Evolutionary conservation across 495 filamentous ascomycete species (phyloP).

Genomic region (Rusavskia elegans): DNA sequence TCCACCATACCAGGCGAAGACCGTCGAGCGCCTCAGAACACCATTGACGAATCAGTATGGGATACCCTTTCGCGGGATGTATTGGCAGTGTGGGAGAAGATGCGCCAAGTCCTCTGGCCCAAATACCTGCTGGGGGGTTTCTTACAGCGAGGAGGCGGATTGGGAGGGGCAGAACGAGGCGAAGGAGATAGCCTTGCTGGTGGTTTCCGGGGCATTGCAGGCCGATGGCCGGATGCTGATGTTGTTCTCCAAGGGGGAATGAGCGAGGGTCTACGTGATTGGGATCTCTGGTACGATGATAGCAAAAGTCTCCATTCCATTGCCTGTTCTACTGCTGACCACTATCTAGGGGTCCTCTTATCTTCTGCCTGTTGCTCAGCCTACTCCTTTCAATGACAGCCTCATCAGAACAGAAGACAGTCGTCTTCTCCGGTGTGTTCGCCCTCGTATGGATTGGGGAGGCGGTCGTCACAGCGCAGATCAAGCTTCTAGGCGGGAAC

Average conservation of each 20-base stretch:
- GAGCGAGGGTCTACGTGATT: constrained; percentile 78
- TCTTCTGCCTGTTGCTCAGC: constrained; percentile 81
- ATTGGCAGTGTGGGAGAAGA: constrained; percentile 88
- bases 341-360: constrained; percentile 56
- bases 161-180: constrained; percentile 48
- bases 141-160: constrained; percentile 46
- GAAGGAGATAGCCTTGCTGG: constrained; percentile 44
- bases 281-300: constrained; percentile 71
- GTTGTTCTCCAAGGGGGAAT: constrained; percentile 61
- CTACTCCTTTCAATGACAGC: constrained; percentile 70
- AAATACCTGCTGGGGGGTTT: constrained; percentile 76
- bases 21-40: constrained; percentile 79
- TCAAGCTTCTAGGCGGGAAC: constrained; percentile 91
- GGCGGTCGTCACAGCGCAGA: constrained; percentile 94
- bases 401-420: constrained; percentile 56
- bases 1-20: constrained; percentile 86
- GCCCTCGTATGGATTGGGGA: constrained; percentile 93
- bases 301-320: no score
- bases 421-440: constrained; percentile 93
- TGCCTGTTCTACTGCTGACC: not conserved
- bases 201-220: constrained; percentile 47
- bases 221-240: constrained; percentile 58
- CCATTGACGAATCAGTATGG: constrained; percentile 96
- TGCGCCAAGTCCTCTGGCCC: constrained; percentile 94
- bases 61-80: constrained; percentile 83